A percentile compares a stretch with the other conserved stretches of the same genome.
These are phyloP conservation scores for Phytophthora colocasiae DNA, from an alignment of 352 stramenopile genomes.

Conservation along the genomic window DNA sequence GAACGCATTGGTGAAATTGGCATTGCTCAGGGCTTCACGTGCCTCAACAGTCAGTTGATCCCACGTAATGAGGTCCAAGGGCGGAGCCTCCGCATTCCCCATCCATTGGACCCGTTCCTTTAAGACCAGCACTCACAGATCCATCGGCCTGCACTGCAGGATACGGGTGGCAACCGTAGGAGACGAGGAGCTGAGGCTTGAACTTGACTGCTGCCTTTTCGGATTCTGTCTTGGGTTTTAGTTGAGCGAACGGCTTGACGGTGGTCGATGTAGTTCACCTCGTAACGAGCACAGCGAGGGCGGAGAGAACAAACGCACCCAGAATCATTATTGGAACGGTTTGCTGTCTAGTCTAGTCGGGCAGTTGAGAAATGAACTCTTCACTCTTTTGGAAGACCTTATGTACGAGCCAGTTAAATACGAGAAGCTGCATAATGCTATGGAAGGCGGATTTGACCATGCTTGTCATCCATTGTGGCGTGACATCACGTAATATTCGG, in stretches of 20 bases:
- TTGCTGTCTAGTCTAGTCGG: no score
- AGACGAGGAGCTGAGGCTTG: slow-evolving; percentile 15
- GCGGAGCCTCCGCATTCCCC: slow-evolving; percentile 15
- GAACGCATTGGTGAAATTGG: slow-evolving; percentile 7
- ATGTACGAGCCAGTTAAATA: no score
- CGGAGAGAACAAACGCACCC: not conserved
- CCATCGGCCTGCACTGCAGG: slow-evolving; percentile 8
- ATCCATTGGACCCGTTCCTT: not conserved
- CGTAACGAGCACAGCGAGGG: not conserved
- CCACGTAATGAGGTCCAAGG: slow-evolving; percentile 25
- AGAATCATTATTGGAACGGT: slow-evolving; percentile 9
- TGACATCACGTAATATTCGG: no score
- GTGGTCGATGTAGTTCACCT: slow-evolving; percentile 15
- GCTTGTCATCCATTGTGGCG: no score
- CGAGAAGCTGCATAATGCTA: no score
- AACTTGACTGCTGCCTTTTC: slow-evolving; percentile 22
- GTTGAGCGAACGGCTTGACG: slow-evolving; percentile 19
- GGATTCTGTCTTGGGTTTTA: slow-evolving; percentile 5
- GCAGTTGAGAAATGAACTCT: no score
- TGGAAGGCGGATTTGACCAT: no score
- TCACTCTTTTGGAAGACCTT: no score
- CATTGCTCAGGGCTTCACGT: slow-evolving; percentile 20
- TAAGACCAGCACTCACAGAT: not conserved
- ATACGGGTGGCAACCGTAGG: slow-evolving; percentile 4
- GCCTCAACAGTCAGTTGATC: slow-evolving; percentile 19